Evolutionary conservation across 352 stramenopile genomes (phyloP).

Genomic region (Globisporangium carolinianum): DNA sequence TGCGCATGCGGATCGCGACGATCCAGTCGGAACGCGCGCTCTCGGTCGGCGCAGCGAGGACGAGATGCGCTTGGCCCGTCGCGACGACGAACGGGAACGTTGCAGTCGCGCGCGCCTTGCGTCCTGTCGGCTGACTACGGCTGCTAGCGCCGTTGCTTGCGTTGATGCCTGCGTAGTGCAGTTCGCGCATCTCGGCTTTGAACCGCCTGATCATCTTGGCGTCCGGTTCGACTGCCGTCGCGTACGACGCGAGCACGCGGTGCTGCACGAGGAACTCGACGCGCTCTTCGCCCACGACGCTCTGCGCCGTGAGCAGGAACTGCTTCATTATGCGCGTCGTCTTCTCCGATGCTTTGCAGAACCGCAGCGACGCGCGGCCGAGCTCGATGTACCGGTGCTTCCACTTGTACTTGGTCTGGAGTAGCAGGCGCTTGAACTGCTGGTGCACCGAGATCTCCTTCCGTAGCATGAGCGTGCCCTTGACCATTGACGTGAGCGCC

Average conservation of each 20-base stretch:
- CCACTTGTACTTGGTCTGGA: slow-evolving; percentile 69
- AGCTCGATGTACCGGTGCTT: slow-evolving; percentile 49
- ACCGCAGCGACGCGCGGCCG: slow-evolving; percentile 41
- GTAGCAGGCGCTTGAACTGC: slow-evolving; percentile 43
- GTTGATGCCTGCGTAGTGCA: slow-evolving; percentile 11
- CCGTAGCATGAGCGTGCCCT: slow-evolving; percentile 37
- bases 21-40: slow-evolving; percentile 54
- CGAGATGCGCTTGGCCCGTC: slow-evolving; percentile 44
- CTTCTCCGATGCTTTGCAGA: slow-evolving; percentile 35
- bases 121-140: neutral
- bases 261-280: slow-evolving; percentile 44
- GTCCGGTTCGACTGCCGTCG: slow-evolving; percentile 27
- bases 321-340: slow-evolving; percentile 59
- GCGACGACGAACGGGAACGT: slow-evolving; percentile 56
- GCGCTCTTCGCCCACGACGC: slow-evolving; percentile 48
- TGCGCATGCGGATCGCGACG: slow-evolving; percentile 50
- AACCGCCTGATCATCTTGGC: slow-evolving; percentile 24
- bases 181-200: slow-evolving; percentile 23
- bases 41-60: slow-evolving; percentile 35
- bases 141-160: neutral
- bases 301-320: slow-evolving; percentile 48
- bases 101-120: slow-evolving; percentile 9
- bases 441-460: slow-evolving; percentile 40
- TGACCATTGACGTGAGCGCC: slow-evolving; percentile 41
- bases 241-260: slow-evolving; percentile 27